Evolutionary conservation across 306 rosid genomes (phyloP).

Genomic region (Pyrus pyrifolia): DNA sequence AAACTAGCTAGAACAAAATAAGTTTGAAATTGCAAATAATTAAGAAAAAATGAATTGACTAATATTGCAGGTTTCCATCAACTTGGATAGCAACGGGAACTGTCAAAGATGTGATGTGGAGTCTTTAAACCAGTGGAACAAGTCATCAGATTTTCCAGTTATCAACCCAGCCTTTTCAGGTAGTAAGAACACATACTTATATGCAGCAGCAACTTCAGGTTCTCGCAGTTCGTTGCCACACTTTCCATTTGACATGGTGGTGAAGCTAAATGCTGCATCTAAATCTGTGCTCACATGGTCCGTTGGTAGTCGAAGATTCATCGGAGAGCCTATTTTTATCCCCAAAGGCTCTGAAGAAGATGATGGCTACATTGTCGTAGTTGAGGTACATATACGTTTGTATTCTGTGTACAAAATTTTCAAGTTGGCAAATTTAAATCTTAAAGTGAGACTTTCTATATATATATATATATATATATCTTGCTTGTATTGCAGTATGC

Average conservation of each 20-base stretch:
- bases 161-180: slow-evolving; percentile 69
- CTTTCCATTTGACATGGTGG: slow-evolving; percentile 74
- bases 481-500: slow-evolving; percentile 57
- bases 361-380: slow-evolving; percentile 80
- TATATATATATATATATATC: neutral
- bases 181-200: slow-evolving; percentile 45
- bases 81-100: slow-evolving; percentile 36
- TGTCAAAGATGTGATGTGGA: slow-evolving; percentile 45
- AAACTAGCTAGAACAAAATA: too few species aligned
- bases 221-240: slow-evolving; percentile 57
- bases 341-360: slow-evolving; percentile 56
- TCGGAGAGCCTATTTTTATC: slow-evolving; percentile 82
- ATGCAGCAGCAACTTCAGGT: slow-evolving; percentile 75
- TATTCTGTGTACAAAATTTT: neutral
- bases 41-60: neutral
- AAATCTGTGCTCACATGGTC: slow-evolving; percentile 58
- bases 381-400: slow-evolving; percentile 45
- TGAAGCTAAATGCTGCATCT: slow-evolving; percentile 39
- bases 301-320: slow-evolving; percentile 55
- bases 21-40: too few species aligned
- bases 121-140: slow-evolving; percentile 44
- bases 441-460: neutral
- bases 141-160: slow-evolving; percentile 70
- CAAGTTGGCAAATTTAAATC: neutral
- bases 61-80: slow-evolving; percentile 49